Evolutionary conservation across 495 filamentous ascomycete species (phyloP).

Genomic region (Penicillium atrosanguineum): DNA sequence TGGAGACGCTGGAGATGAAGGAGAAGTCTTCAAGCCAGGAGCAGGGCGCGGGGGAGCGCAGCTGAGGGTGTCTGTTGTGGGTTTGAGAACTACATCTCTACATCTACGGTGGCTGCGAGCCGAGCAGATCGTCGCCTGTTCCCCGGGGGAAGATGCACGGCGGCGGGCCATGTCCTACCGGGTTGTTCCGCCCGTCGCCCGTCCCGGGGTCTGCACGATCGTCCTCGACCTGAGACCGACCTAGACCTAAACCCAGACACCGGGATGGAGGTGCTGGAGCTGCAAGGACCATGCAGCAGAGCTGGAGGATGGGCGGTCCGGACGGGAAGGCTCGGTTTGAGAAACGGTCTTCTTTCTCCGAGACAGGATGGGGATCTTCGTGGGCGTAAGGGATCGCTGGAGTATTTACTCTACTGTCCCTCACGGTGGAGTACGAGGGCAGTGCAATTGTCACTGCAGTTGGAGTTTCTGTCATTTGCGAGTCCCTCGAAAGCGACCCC

Average conservation of each 20-base stretch:
- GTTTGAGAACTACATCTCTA: neutral
- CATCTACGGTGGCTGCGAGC: neutral
- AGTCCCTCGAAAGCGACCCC: no score
- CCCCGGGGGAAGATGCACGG: slow-evolving; percentile 8
- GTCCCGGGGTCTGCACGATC: slow-evolving; percentile 18
- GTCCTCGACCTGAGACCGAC: neutral
- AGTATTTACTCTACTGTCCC: neutral
- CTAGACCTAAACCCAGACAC: slow-evolving; percentile 7
- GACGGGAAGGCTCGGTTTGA: slow-evolving; percentile 1
- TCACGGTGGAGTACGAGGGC: neutral
- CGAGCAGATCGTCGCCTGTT: neutral
- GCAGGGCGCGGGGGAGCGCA: slow-evolving; percentile 7
- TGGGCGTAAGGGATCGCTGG: slow-evolving; percentile 4
- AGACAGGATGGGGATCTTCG: slow-evolving; percentile 12
- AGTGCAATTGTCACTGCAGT: neutral
- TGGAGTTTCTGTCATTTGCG: no score
- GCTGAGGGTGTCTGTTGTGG: slow-evolving; percentile 11
- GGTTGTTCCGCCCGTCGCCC: slow-evolving; percentile 5
- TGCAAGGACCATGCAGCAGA: slow-evolving; percentile 20
- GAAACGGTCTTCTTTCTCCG: slow-evolving; percentile 8
- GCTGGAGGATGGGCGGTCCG: slow-evolving; percentile 18
- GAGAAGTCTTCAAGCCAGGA: slow-evolving; percentile 11
- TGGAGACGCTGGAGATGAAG: slow-evolving; percentile 42
- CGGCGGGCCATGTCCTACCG: slow-evolving; percentile 1
- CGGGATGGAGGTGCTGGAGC: slow-evolving; percentile 8